Evolutionary conservation across 768 basidiomycete genomes (phyloP), one percentile per base, ranked within the genome.

Genomic region (Kwoniella shandongensis): DNA sequence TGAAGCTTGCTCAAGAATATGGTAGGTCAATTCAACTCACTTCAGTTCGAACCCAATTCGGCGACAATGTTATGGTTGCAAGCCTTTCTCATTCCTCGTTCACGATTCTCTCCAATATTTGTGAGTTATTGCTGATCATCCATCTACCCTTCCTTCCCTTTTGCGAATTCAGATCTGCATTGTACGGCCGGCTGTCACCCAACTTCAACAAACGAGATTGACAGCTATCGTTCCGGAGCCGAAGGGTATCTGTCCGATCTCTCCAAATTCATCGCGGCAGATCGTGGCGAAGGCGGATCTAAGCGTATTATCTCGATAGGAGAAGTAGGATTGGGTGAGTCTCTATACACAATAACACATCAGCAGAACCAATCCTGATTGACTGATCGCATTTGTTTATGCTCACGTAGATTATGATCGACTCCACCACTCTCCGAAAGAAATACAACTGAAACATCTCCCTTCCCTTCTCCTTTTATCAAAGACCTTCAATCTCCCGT

Each of bases 121-220:
- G 32, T 18, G 38, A 38, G 29, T 13, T 42, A 32, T 13, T 1
- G 22, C 17, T 35, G 6, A 26, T 47, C 41, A 10, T 42, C 41
- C 12, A 18, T 11, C 8, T 7, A 42, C 12, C 25, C 5, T n/a
- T 53, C 38, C n/a, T n/a, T n/a, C n/a, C n/a, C n/a, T n/a, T n/a
- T n/a, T n/a, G n/a, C n/a, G n/a, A n/a, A n/a, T n/a, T n/a, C 39
- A 85, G 88, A 80, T 12, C 72, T 88, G 13, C 88, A 84, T 70
- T 83, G 86, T 17, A 90, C 89, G 0, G 82, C 85, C 7, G 89
- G 89, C 18, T 86, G 86, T 58, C 89, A 91, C 74, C 89, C 89
- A 0, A 89, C 88, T 15, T 85, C 86, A 18, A 83, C 86, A 1
- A 75, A 62, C 6, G 86, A 90, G 69, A 88, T 89, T 54, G 85